Base-by-base conservation (phyloP, 2,329 filamentous ascomycete species). In the Pseudogymnoascus sp. region DNA sequence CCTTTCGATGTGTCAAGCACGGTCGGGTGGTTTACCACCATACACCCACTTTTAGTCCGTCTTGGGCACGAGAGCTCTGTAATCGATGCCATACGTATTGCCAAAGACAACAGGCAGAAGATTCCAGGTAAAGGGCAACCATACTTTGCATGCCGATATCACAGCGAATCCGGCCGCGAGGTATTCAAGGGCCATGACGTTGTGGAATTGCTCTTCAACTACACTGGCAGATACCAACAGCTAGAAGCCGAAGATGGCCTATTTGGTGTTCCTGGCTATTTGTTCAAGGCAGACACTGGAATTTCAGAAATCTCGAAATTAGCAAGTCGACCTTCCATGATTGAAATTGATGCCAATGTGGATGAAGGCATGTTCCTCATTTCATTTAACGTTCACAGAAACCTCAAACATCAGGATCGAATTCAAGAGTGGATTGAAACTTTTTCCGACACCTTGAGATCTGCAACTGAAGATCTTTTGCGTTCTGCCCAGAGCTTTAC, bases 141-240 rank as follows among this genome's bases (percentile, higher is more conserved):
- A 18, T 61, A 61, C 29, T 61, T 61, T 45, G 10, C 59, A n/a
- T 45, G 39, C 11, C 34, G 59, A 23, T 39, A 39, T 42, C 39
- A 61, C 26, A 61, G 39, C 12, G 21, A 61, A 12, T 29, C 34
- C 4, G 39, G 36, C 14, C 59, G 59, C 34, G 34, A 45, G 36
- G 66, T 72, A 26, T 77, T 75, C 66, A 64, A 66, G 1, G 67
- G 73, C 1, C 73, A 77, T 64, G 70, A 70, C n/a, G 69, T 72
- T 0, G 75, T 79, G 65, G 81, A 83, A 66, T 66, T 83, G 1
- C 69, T 78, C 0, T 81, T 83, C 72, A 82, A 83, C 68, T 83
- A 80, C 64, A 72, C 77, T 0, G 79, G 78, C 8, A 71, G 76
- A 61, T 75, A 75, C 61, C 79, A 81, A 66, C 77, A 80, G 45